phyloP scores from a whole-genome alignment of 768 basidiomycete species.

The Lentinula detonsa region DNA sequence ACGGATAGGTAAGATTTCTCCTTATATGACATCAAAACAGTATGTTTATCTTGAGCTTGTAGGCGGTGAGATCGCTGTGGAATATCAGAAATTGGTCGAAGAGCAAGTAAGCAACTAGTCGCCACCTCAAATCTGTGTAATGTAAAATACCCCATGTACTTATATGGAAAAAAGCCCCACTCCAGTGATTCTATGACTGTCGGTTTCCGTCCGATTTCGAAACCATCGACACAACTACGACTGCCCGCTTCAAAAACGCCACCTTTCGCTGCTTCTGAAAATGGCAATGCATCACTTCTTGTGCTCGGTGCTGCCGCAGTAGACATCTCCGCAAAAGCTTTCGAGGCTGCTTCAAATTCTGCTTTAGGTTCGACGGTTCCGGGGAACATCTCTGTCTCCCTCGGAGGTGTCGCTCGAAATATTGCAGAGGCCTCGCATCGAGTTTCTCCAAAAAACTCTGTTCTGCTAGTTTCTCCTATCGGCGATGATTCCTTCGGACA shows the following conservation, averaged over 20 bases:
- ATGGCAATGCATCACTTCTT: constrained; percentile 40
- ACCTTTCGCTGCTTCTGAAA: not conserved
- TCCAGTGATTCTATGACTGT: not conserved
- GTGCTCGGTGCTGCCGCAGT: constrained; percentile 86
- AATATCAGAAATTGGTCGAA: constrained; percentile 52
- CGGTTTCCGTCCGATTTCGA: not conserved
- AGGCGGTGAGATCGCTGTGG: constrained; percentile 77
- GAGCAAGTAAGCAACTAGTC: constrained; percentile 25
- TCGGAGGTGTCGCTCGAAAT: constrained; percentile 94
- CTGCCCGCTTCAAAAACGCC: not conserved
- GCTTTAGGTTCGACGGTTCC: constrained; percentile 71
- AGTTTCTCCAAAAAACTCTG: constrained; percentile 26
- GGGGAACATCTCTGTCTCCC: constrained; percentile 62
- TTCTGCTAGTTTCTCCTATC: constrained; percentile 66
- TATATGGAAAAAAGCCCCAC: constrained; percentile 3
- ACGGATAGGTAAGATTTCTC: constrained; percentile 55
- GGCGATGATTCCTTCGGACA: constrained; percentile 75
- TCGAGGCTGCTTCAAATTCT: constrained; percentile 22
- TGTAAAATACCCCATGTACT: not conserved
- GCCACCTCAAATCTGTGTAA: constrained; percentile 1
- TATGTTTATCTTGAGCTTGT: not conserved
- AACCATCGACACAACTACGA: not conserved
- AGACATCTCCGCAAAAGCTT: constrained; percentile 67
- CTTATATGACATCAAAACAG: not conserved
- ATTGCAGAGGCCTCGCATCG: constrained; percentile 87